These are phyloP conservation scores for Immersiella caudata DNA, from an alignment of 495 filamentous ascomycete species.

Conservation along the genomic window DNA sequence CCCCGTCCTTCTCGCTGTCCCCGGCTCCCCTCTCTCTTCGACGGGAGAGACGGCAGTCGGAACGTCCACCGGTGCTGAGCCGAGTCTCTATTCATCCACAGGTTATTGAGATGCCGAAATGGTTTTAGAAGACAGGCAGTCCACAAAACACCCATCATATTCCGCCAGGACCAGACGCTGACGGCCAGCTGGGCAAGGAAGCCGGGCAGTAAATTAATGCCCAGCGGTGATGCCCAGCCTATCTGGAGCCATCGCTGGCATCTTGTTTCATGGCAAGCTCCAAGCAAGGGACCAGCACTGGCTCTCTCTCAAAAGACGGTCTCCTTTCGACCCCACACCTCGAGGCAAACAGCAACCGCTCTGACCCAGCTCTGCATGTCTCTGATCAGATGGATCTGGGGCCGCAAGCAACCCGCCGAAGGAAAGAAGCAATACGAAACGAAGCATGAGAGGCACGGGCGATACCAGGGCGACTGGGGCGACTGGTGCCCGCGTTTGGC, in stretches of 20 bases:
- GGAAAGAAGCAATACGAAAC: background rate
- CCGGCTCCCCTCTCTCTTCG: constrained; percentile 3
- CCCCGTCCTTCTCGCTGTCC: constrained; percentile 1
- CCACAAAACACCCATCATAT: background rate
- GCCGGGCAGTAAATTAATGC: background rate
- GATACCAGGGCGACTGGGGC: background rate
- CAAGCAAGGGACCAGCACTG: background rate
- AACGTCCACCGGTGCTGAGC: background rate
- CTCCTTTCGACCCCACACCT: background rate
- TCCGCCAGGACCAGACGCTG: background rate
- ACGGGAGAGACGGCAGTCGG: background rate
- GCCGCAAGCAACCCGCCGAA: background rate
- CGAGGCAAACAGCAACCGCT: background rate
- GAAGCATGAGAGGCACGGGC: constrained; percentile 9
- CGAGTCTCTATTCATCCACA: background rate
- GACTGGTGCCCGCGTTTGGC: constrained; percentile 21
- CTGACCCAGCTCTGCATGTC: constrained; percentile 1
- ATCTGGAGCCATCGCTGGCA: constrained; percentile 9
- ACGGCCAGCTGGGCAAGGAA: background rate
- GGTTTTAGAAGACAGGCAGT: background rate
- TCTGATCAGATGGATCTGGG: background rate
- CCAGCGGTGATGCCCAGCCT: constrained; percentile 1
- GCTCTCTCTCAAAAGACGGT: too few relatives aligned
- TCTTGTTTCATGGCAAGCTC: background rate
- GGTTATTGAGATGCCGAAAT: constrained; percentile 3